Conservation (phyloP, 768 basidiomycete species). For the Rhodotorula toruloides region DNA sequence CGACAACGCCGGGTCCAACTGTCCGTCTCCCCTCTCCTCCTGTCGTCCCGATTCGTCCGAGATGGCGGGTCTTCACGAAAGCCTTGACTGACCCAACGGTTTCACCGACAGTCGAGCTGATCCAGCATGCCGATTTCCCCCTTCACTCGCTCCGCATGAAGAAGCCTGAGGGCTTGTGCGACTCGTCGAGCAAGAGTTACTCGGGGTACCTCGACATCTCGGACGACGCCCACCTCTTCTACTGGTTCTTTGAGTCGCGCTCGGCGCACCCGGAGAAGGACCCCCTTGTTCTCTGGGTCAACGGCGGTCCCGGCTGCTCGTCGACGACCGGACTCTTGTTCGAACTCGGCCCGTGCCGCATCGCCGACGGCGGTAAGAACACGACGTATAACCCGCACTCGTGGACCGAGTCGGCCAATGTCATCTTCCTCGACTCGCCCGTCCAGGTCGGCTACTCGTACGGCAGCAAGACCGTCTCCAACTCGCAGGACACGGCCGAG, state of each 20-base stretch:
- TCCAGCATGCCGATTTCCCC: constrained; percentile 56
- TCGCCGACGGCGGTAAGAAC: constrained; percentile 64
- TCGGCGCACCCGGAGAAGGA: constrained; percentile 61
- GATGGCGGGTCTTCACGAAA: constrained; percentile 3
- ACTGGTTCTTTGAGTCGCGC: constrained; percentile 79
- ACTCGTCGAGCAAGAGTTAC: constrained; percentile 69
- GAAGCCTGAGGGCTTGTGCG: constrained; percentile 65
- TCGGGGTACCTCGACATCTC: constrained; percentile 79
- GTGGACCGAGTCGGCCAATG: constrained; percentile 63
- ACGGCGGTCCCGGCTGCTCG: constrained; percentile 41
- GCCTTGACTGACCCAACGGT: background rate
- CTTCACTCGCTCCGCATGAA: constrained; percentile 57
- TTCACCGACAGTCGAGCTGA: constrained; percentile 57
- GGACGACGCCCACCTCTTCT: constrained; percentile 76
- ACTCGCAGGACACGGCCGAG: constrained; percentile 75
- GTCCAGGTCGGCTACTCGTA: constrained; percentile 56
- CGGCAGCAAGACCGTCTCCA: constrained; percentile 66
- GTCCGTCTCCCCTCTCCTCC: constrained; percentile 51
- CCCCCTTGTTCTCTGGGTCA: constrained; percentile 69
- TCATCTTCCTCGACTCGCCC: constrained; percentile 48
- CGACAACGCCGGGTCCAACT: constrained; percentile 64
- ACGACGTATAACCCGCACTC: constrained; percentile 69
- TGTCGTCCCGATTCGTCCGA: background rate
- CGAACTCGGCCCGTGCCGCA: constrained; percentile 81
- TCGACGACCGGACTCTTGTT: constrained; percentile 70